Evolutionary conservation across 208 protist genomes (phyloP).

Genomic region (Trypanosoma mega): DNA sequence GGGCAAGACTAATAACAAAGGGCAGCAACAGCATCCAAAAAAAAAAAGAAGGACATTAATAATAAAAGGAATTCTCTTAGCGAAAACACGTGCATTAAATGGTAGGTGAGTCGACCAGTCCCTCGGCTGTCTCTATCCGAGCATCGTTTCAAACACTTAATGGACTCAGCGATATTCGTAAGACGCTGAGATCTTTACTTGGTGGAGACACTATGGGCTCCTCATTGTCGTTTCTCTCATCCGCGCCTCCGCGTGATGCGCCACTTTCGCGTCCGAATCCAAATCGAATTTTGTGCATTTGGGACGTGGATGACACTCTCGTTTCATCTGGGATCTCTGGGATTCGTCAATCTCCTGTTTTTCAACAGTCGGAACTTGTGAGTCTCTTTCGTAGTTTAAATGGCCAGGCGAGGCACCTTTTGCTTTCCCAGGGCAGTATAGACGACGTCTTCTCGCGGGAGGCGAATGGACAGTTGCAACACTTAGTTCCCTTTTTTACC

Average conservation of each 20-base stretch:
- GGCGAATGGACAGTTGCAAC: conserved; percentile 37
- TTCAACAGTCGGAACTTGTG: conserved; percentile 45
- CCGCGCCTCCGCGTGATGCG: not conserved
- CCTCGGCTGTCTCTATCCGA: conserved; percentile 3
- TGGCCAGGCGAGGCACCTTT: conserved; percentile 48
- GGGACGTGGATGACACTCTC: conserved; percentile 87
- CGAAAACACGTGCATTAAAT: too few relatives aligned
- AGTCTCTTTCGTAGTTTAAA: conserved; percentile 41
- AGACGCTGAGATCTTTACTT: not conserved
- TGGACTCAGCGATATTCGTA: conserved; percentile 9
- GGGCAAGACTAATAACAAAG: too few relatives aligned
- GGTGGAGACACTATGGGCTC: not conserved
- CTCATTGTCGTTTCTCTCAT: not conserved
- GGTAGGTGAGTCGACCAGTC: not conserved
- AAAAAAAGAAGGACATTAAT: too few relatives aligned
- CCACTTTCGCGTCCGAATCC: not conserved
- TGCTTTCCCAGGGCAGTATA: conserved; percentile 84
- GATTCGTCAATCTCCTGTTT: conserved; percentile 63
- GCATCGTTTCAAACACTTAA: conserved; percentile 7
- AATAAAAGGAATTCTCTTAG: too few relatives aligned
- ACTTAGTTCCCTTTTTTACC: conserved; percentile 44
- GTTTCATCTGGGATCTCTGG: conserved; percentile 56
- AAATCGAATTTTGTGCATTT: conserved; percentile 68
- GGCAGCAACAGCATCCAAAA: too few relatives aligned
- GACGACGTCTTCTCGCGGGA: conserved; percentile 70